Percentiles rank a stretch among this genome's conserved stretches.
Evolutionary conservation across 176 grass and related monocot genomes (phyloP).

Genomic region (Lolium rigidum): DNA sequence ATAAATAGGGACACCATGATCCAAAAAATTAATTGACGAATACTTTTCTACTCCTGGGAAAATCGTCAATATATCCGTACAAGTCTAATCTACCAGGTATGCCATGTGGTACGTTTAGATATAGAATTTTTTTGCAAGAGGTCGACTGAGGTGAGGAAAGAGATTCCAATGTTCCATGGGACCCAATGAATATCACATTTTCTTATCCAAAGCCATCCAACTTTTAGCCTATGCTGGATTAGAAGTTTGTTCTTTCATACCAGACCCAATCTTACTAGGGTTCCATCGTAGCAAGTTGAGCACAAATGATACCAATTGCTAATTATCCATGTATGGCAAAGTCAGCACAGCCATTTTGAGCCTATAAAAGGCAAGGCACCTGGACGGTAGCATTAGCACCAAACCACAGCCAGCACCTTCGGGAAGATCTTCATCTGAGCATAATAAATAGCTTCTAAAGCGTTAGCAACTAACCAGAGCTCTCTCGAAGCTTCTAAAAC

Average conservation of each 20-base stretch:
- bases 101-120: no score
- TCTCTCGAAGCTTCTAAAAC: conserved; percentile 21
- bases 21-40: background rate
- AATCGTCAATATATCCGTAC: conserved; percentile 18
- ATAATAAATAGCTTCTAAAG: background rate
- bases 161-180: conserved; percentile 41
- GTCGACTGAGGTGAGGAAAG: conserved; percentile 5
- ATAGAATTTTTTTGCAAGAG: background rate
- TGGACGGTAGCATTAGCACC: background rate
- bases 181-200: conserved; percentile 26
- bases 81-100: no score
- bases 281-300: background rate
- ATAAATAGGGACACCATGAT: no score
- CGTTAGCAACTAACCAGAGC: background rate
- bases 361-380: conserved; percentile 28
- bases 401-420: conserved; percentile 20
- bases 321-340: background rate
- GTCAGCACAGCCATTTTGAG: background rate
- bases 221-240: background rate
- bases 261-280: background rate
- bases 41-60: background rate
- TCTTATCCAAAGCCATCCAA: conserved; percentile 32
- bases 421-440: background rate
- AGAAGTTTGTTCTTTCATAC: background rate
- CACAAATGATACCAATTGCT: background rate